Conservation (phyloP, 257 asterid species). For the Salvia rosmarinus region DNA sequence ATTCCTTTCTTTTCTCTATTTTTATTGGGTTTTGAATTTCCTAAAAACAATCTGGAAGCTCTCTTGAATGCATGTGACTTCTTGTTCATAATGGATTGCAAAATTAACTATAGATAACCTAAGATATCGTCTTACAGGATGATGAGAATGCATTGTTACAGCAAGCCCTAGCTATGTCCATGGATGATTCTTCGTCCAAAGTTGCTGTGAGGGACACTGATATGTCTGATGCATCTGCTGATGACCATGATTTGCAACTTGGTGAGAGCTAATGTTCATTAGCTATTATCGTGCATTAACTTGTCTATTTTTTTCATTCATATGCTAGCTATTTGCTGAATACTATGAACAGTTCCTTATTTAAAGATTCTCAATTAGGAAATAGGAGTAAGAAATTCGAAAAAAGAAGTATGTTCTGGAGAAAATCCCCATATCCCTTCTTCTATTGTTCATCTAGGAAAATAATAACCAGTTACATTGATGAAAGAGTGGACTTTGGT, state of each 20-base stretch:
- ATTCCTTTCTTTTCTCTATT: background rate
- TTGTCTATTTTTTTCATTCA: constrained; percentile 10
- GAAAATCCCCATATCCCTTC: constrained; percentile 1
- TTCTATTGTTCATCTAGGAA: constrained; percentile 13
- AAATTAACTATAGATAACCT: constrained; percentile 22
- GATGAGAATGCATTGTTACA: constrained; percentile 96
- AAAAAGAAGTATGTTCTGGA: background rate
- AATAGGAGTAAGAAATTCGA: background rate
- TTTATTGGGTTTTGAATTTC: constrained; percentile 23
- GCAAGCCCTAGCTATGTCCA: constrained; percentile 98
- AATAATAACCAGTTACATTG: constrained; percentile 6
- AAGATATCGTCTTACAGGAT: constrained; percentile 58
- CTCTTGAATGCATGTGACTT: constrained; percentile 19
- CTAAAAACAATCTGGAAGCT: constrained; percentile 12
- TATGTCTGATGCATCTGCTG: constrained; percentile 94
- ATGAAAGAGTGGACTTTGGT: constrained; percentile 19
- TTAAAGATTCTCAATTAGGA: background rate
- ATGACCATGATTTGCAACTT: constrained; percentile 90
- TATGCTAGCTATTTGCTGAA: constrained; percentile 10
- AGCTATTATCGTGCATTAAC: background rate
- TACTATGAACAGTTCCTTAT: background rate
- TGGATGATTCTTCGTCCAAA: constrained; percentile 81
- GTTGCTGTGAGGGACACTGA: constrained; percentile 77
- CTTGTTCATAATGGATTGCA: background rate
- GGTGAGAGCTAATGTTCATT: constrained; percentile 52